Evolutionary conservation across 257 asterid genomes (phyloP), one percentile per base, ranked within the genome.

Genomic region (Mentha longifolia): DNA sequence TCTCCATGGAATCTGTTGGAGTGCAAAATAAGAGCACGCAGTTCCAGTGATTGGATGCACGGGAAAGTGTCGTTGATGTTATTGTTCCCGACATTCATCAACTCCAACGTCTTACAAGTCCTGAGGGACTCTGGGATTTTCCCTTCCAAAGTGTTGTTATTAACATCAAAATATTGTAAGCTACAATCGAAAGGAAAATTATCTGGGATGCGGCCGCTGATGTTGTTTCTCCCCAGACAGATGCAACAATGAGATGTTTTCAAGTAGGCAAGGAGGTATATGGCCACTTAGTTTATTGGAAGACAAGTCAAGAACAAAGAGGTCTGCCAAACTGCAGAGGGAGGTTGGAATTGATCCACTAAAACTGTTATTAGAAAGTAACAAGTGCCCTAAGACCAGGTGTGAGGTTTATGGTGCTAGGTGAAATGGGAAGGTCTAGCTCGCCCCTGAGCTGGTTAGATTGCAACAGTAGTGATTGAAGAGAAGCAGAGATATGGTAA

Each of bases 61-160:
- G 84, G 84, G 54, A 76, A 77, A 0, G 31, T 46, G 37, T 65
- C 84, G 16, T 15, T 19, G 3, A 87, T 56, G 15, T 9, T 63
- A 78, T 85, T 87, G 70, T 69, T 67, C 22, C 90, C 88, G 14
- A 85, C 61, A 37, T 83, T 87, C 57, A 85, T 3, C 15, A 79
- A 77, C 66, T 69, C 76, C 43, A 85, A 19, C 6, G 9, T 11
- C 12, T 63, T 65, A 82, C 89, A 87, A 20, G 76, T 79, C 42
- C 58, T 39, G 39, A 80, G 66, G n/a, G 81, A 71, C n/a, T 2
- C 16, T 3, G 85, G 85, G 31, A 83, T 25, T 3, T 13, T 42
- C 33, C 87, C 87, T 10, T 31, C 19, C 25, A 83, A 64, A 10
- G 0, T 39, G 9, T 16, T 61, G 16, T 39, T 35, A 49, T 9